Evolutionary conservation across 345 rosid species (phyloP), one percentile per base, ranked within the genome.

Genomic region (Salix viminalis): DNA sequence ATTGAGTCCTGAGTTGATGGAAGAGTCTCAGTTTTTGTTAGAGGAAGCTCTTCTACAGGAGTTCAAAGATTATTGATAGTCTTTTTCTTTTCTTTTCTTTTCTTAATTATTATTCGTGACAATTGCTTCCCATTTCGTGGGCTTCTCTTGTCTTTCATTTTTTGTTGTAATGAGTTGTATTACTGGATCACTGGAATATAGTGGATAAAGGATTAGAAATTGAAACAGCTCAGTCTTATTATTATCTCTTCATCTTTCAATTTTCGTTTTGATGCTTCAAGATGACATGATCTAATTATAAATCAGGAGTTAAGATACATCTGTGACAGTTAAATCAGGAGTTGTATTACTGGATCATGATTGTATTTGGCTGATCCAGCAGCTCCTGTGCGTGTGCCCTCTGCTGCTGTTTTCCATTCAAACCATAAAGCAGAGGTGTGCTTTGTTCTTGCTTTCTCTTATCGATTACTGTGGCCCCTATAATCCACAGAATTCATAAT

Each of bases 1-100:
- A 84, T 85, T 93, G 74, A 91, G 97, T 64, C 96, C 96, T 69
- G 92, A 90, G 18, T 77, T 91, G 84, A 93, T 93, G 97, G 92
- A 89, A 42, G 94, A 92, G 67, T 93, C 97, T 11, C 79, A 79
- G 72, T 85, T 77, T 74, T 77, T 88, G 61, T 67, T 93, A 42
- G 91, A 88, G 41, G 96, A 91, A 65, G 96, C 92, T 70, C 87
- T 93, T 26, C 71, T 80, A 7, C 83, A 85, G 60, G 94, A 89
- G 52, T 82, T 90, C 73, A 70, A 68, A 2, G 75, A 74, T 73
- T 79, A 13, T 75, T 58, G 68, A 21, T 71, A 73, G 36, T 13
- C 71, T 16, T 6, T 62, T 37, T 5, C 24, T 62, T 44, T 5
- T 13, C 4, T 41, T 41, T 41, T 41, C 0, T 41, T 2, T 24